Conservation (phyloP, 352 stramenopile genomes). For the Globisporangium yorkense region DNA sequence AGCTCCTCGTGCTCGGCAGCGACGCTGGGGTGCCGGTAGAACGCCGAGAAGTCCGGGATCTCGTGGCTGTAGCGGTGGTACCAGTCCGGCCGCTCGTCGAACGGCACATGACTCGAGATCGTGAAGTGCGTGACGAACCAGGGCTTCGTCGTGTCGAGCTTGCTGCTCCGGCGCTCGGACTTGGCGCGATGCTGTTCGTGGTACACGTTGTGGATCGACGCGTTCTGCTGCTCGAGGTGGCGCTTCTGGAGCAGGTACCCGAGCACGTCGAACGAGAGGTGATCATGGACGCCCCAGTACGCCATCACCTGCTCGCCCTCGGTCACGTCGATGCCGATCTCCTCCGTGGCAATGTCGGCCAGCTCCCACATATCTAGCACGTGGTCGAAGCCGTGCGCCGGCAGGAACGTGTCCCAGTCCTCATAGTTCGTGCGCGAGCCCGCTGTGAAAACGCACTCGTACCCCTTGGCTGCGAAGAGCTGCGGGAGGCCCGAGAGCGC, state of each 20-base stretch:
- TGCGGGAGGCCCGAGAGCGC: slow-evolving; percentile 48
- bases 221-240: slow-evolving; percentile 9
- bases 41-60: slow-evolving; percentile 35
- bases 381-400: slow-evolving; percentile 49
- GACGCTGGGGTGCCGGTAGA: slow-evolving; percentile 28
- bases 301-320: slow-evolving; percentile 49
- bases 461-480: slow-evolving; percentile 48
- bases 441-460: slow-evolving; percentile 59
- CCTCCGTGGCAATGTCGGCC: slow-evolving; percentile 35
- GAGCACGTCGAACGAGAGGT: slow-evolving; percentile 55
- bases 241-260: slow-evolving; percentile 39
- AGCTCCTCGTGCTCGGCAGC: slow-evolving; percentile 27
- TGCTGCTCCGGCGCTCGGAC: slow-evolving; percentile 10
- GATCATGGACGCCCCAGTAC: slow-evolving; percentile 68
- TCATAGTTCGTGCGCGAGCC: slow-evolving; percentile 54
- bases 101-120: slow-evolving; percentile 68
- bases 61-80: slow-evolving; percentile 34
- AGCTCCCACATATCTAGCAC: slow-evolving; percentile 35
- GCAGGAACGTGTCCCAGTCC: slow-evolving; percentile 53
- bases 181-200: slow-evolving; percentile 10
- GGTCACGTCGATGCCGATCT: slow-evolving; percentile 43
- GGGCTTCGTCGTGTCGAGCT: slow-evolving; percentile 19
- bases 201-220: slow-evolving; percentile 8
- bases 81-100: slow-evolving; percentile 55
- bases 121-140: slow-evolving; percentile 68